These are phyloP conservation scores for Trametes polyzona DNA, from an alignment of 1,284 basidiomycete genomes.

Conservation along the genomic window DNA sequence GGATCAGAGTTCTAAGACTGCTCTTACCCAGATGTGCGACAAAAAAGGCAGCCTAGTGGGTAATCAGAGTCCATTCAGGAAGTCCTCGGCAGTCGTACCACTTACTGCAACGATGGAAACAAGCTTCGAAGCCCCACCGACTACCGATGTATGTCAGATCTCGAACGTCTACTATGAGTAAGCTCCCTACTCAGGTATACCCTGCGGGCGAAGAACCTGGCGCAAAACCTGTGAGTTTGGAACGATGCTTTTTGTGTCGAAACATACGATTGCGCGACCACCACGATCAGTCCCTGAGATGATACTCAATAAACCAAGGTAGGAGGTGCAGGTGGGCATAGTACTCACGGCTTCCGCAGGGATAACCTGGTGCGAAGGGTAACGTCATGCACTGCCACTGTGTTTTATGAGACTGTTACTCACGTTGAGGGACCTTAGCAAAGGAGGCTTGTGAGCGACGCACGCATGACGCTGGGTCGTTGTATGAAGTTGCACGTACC, in stretches of 20 bases:
- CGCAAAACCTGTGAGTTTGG: not conserved
- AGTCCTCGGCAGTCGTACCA: not conserved
- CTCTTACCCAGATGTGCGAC: not conserved
- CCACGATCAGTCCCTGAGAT: not conserved
- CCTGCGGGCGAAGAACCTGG: conserved; percentile 7
- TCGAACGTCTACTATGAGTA: not conserved
- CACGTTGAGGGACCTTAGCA: not conserved
- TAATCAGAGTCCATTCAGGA: not conserved
- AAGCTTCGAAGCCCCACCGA: not conserved
- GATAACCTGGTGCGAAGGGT: not conserved
- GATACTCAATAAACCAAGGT: not conserved
- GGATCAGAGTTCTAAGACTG: not conserved
- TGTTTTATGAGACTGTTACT: not conserved
- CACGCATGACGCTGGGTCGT: not conserved
- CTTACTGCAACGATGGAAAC: not conserved
- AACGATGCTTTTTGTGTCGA: not conserved
- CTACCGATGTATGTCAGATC: not conserved
- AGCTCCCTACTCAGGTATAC: conserved; percentile 3
- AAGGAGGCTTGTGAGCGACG: not conserved
- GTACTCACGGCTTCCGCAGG: not conserved
- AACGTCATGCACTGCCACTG: not conserved
- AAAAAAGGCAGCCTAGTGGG: not conserved
- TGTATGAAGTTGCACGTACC: too few species aligned
- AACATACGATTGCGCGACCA: not conserved
- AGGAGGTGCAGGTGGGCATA: too few species aligned